Evolutionary conservation across 1,284 basidiomycete genomes (phyloP).

Genomic region (Anthracocystis panici-leucophaei): DNA sequence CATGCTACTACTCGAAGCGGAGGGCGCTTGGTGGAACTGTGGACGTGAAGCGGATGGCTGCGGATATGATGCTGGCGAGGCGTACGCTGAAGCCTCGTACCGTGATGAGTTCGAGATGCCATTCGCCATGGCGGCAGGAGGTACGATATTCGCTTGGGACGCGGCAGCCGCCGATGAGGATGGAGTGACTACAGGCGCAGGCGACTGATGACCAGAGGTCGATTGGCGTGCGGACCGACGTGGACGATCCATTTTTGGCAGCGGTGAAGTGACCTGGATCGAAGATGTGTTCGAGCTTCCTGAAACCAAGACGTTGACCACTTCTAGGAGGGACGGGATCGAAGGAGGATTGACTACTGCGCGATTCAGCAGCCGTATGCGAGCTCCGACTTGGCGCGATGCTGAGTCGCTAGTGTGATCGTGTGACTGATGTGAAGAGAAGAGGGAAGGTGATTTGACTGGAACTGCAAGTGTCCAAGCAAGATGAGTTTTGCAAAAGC

Average conservation of each 20-base stretch:
- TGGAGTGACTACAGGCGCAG: conserved; percentile 18
- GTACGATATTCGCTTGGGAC: conserved; percentile 6
- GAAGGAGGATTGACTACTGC: neutral
- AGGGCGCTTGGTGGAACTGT: conserved; percentile 21
- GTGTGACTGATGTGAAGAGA: too few relatives aligned
- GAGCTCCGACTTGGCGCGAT: too few relatives aligned
- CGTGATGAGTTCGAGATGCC: conserved; percentile 27
- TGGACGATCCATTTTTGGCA: conserved; percentile 42
- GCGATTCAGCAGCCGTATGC: neutral
- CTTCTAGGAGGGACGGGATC: neutral
- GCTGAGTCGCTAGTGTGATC: too few relatives aligned
- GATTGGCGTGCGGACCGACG: conserved; percentile 45
- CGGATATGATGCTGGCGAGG: conserved; percentile 18
- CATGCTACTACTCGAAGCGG: conserved; percentile 25
- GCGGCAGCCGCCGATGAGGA: conserved; percentile 12
- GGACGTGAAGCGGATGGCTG: conserved; percentile 10
- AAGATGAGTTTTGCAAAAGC: too few relatives aligned
- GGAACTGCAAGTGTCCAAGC: too few relatives aligned
- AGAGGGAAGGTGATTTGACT: too few relatives aligned
- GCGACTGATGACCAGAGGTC: conserved; percentile 36
- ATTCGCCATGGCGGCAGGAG: conserved; percentile 33
- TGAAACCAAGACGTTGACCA: neutral
- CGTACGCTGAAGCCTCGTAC: conserved; percentile 29
- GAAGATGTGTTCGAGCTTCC: neutral
- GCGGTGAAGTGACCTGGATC: neutral